phyloP scores from a whole-genome alignment of 2,329 filamentous ascomycete species.

The Tolypocladium sp. region DNA sequence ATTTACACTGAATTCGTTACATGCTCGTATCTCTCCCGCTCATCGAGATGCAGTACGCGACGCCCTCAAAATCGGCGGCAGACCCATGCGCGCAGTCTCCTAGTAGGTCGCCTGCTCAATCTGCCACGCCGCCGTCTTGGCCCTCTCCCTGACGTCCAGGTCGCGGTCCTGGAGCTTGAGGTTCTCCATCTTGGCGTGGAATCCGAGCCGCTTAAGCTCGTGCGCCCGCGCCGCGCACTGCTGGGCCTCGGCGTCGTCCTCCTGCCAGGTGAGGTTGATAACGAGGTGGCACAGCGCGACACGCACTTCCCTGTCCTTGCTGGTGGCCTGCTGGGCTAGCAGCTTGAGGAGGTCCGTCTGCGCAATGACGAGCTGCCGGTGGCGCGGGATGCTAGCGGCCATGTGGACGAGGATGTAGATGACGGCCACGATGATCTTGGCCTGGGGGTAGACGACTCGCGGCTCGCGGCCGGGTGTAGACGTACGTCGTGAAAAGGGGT shows the following conservation, averaged over 20 bases:
- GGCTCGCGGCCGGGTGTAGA: constrained; percentile 26
- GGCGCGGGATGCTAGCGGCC: constrained; percentile 68
- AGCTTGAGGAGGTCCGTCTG: constrained; percentile 69
- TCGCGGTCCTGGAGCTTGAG: constrained; percentile 60
- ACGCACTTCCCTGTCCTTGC: constrained; percentile 65
- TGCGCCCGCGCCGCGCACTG: constrained; percentile 57
- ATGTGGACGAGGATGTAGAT: constrained; percentile 82
- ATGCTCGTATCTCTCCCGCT: background rate
- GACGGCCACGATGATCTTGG: constrained; percentile 68
- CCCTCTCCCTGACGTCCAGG: constrained; percentile 74
- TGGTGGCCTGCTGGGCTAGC: constrained; percentile 63
- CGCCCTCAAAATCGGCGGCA: background rate
- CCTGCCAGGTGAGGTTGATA: constrained; percentile 76
- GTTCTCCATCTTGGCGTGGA: constrained; percentile 54
- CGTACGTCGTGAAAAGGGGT: constrained; percentile 39
- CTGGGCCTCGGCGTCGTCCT: constrained; percentile 59
- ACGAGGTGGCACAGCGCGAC: constrained; percentile 74
- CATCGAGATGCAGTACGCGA: background rate
- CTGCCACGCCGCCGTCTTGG: constrained; percentile 70
- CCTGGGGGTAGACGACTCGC: constrained; percentile 45
- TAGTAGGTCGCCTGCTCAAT: constrained; percentile 40
- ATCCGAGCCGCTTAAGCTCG: constrained; percentile 63
- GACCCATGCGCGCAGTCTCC: background rate
- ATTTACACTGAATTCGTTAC: background rate
- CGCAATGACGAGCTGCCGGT: constrained; percentile 67